Evolutionary conservation across 345 rosid genomes (phyloP).

Genomic region (Murraya paniculata): DNA sequence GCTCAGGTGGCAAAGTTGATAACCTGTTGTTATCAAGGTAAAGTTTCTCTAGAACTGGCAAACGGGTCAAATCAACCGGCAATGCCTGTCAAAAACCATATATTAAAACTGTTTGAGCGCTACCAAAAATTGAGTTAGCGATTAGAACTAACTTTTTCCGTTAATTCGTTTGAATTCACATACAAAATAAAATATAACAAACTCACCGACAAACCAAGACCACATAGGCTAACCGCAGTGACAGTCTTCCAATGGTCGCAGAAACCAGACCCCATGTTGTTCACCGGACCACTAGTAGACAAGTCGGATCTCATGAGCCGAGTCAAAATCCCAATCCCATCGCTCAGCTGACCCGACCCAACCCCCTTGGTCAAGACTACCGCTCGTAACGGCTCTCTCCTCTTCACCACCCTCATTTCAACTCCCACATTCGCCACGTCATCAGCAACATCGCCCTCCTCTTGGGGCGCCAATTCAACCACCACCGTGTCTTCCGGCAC

Average conservation of each 20-base stretch:
- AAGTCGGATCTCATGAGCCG: conserved; percentile 66
- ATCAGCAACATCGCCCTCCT: conserved; percentile 22
- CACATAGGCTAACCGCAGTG: conserved; percentile 69
- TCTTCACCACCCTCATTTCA: conserved; percentile 74
- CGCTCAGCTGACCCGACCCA: conserved; percentile 86
- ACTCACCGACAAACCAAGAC: conserved; percentile 64
- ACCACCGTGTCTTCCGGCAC: conserved; percentile 74
- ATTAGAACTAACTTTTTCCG: not conserved
- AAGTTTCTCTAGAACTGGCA: conserved; percentile 86
- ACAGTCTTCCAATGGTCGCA: conserved; percentile 85
- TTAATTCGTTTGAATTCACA: not conserved
- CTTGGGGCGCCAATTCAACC: conserved; percentile 41
- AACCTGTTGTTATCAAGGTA: conserved; percentile 84
- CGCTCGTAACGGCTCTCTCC: conserved; percentile 75
- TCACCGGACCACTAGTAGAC: conserved; percentile 31
- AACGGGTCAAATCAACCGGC: conserved; percentile 72
- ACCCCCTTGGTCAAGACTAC: conserved; percentile 58
- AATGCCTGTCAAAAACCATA: conserved; percentile 47
- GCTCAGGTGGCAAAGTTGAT: conserved; percentile 80
- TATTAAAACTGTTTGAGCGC: not conserved
- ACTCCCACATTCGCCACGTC: conserved; percentile 48
- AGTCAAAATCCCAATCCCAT: conserved; percentile 72
- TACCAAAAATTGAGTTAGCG: not conserved
- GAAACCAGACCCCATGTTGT: conserved; percentile 33
- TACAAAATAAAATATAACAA: not conserved